Evolutionary conservation across 305 asterid species (phyloP).

Genomic region (Fraxinus xanthoxyloides): DNA sequence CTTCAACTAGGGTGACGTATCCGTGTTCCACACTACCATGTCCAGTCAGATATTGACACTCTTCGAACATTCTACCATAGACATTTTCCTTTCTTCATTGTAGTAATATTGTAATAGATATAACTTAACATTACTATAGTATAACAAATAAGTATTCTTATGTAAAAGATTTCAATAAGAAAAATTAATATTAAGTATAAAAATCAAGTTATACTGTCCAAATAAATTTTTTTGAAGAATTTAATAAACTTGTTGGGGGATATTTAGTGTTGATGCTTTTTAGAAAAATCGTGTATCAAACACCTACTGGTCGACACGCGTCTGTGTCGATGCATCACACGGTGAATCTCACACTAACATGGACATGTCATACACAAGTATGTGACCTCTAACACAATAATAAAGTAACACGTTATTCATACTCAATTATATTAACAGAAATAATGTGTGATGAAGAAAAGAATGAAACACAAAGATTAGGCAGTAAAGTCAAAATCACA

Average conservation of each 20-base stretch:
- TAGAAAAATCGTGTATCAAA: background rate
- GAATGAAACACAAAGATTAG: background rate
- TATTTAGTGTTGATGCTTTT: background rate
- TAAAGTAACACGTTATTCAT: background rate
- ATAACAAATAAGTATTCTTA: background rate
- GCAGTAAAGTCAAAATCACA: background rate
- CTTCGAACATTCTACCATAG: background rate
- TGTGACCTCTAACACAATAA: background rate
- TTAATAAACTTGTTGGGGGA: background rate
- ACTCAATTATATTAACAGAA: background rate
- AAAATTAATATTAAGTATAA: background rate
- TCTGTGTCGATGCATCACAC: background rate
- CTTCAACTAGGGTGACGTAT: background rate
- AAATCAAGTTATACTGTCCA: background rate
- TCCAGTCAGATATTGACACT: background rate
- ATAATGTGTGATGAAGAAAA: background rate
- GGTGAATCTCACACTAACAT: background rate
- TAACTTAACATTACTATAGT: background rate
- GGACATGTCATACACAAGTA: background rate
- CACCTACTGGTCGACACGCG: background rate
- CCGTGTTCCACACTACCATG: background rate
- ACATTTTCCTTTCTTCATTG: background rate
- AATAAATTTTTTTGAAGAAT: background rate
- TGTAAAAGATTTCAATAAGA: background rate
- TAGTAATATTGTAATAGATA: background rate